Base-by-base conservation (phyloP, 140 eudicot species). In the Oenanthe javanica region DNA sequence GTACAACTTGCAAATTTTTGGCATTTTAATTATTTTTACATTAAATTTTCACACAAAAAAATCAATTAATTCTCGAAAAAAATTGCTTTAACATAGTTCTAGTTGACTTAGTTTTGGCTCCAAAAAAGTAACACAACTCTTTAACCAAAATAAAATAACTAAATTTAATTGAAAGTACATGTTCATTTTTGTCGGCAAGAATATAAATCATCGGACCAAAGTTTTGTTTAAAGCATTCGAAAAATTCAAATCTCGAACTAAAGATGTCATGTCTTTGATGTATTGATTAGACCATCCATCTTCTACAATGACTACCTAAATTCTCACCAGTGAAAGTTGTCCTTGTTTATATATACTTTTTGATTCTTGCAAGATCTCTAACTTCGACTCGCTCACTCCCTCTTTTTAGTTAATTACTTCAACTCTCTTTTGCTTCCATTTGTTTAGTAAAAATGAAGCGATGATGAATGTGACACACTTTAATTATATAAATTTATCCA, bases 251-350 rank as follows among this genome's bases (percentile, higher is more conserved):
- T 27, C 73, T 67, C 0, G 9, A 67, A 67, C 36, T 31, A 36
- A 67, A 67, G 73, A 67, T 31, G 73, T 67, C 73, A 67, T 67
- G 45, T 67, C 73, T 31, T 11, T 27, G 19, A 67, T 66, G 72
- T 21, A 59, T 69, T 69, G 74, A 69, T 36, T 36, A 18, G 76
- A 72, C 76, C 6, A 36, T 71, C 76, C 27, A 71, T 71, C 76
- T 13, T 71, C 76, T 72, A 72, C 42, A 42, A 4, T 72, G 55
- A 45, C 77, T 21, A 45, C 55, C 55, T 73, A 19, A 73, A 73
- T 45, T 73, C 7, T 46, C 9, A 43, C 23, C 23, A 0, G 14
- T 38, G 25, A 71, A 40, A 71, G 13, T 3, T 38, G 48, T 27
- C 46, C 59, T 67, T 25, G 11, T 25, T 36, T 2, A 36, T 36